Evolutionary conservation across 352 stramenopile species (phyloP).

Genomic region (Globisporangium splendens): DNA sequence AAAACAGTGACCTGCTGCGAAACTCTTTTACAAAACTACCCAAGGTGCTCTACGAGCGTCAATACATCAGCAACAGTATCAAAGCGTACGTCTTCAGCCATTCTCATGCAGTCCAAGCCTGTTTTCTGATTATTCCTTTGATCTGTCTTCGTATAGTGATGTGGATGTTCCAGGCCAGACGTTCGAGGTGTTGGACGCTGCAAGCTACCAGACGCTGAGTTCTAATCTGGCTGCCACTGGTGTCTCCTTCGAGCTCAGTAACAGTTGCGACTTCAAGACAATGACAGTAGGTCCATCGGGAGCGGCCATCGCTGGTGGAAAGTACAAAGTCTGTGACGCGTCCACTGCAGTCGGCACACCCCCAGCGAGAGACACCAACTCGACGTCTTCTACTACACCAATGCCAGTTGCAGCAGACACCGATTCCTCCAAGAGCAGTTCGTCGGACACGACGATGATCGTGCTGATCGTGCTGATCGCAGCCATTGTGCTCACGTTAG

Average conservation of each 20-base stretch:
- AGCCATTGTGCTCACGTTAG: constrained; percentile 32
- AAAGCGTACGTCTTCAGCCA: constrained; percentile 18
- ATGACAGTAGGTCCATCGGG: constrained; percentile 4
- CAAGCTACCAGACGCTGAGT: constrained; percentile 4
- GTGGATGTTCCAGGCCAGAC: constrained; percentile 8
- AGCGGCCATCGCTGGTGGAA: constrained; percentile 5
- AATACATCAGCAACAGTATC: constrained; percentile 15
- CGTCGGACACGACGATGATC: constrained; percentile 35
- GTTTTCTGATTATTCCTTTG: not conserved
- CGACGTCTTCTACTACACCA: not conserved
- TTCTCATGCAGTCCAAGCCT: not conserved
- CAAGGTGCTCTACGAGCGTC: constrained; percentile 25
- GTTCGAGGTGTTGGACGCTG: constrained; percentile 14
- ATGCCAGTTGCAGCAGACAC: not conserved
- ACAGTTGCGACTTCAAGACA: constrained; percentile 13
- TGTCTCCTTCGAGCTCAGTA: constrained; percentile 11
- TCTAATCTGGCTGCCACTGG: constrained; percentile 7
- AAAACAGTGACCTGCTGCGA: constrained; percentile 17
- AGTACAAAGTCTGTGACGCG: constrained; percentile 18
- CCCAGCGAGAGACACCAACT: not conserved
- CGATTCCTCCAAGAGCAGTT: not conserved
- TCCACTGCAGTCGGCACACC: constrained; percentile 5
- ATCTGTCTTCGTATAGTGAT: not conserved
- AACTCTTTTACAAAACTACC: constrained; percentile 24
- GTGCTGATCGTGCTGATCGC: constrained; percentile 46